Conservation (phyloP, 371 early-diverging fungal genomes). For the Dinochytrium kinnereticum region DNA sequence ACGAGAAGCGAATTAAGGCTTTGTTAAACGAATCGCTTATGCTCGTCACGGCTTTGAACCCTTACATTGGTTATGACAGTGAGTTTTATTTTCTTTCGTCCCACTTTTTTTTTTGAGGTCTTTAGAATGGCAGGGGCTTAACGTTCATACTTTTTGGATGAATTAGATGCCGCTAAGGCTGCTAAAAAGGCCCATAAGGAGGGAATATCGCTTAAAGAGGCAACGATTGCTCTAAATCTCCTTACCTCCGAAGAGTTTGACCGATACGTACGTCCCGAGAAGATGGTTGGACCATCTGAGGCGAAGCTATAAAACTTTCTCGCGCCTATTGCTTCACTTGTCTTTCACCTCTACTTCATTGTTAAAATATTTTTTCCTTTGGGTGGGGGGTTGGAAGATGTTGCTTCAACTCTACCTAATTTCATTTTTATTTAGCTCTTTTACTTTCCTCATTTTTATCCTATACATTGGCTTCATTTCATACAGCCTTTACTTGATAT, state of each 20-base stretch:
- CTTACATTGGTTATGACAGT: slow-evolving; percentile 63
- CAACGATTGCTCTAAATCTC: slow-evolving; percentile 79
- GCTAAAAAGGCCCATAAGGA: slow-evolving; percentile 96
- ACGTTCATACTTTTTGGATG: background rate
- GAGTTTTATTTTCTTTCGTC: background rate
- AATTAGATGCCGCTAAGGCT: slow-evolving; percentile 78
- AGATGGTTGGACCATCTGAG: slow-evolving; percentile 61
- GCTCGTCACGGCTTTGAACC: slow-evolving; percentile 93
- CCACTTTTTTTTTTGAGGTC: no score
- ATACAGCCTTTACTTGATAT: no score
- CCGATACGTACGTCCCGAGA: slow-evolving; percentile 88
- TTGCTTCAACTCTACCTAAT: no score
- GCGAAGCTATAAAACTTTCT: background rate
- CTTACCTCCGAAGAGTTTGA: slow-evolving; percentile 87
- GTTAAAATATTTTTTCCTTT: background rate
- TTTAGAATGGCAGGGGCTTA: no score
- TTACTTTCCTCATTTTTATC: no score
- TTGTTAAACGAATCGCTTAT: slow-evolving; percentile 87
- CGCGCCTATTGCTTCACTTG: background rate
- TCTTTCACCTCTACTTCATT: background rate
- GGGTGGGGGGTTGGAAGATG: background rate
- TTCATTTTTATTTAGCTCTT: no score
- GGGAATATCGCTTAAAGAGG: slow-evolving; percentile 74
- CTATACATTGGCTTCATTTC: no score
- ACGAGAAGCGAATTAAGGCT: slow-evolving; percentile 80